A percentile compares a stretch with the other conserved stretches of the same genome.
phyloP scores from a whole-genome alignment of 2,329 filamentous ascomycete species.

The Pseudogymnoascus sp. region DNA sequence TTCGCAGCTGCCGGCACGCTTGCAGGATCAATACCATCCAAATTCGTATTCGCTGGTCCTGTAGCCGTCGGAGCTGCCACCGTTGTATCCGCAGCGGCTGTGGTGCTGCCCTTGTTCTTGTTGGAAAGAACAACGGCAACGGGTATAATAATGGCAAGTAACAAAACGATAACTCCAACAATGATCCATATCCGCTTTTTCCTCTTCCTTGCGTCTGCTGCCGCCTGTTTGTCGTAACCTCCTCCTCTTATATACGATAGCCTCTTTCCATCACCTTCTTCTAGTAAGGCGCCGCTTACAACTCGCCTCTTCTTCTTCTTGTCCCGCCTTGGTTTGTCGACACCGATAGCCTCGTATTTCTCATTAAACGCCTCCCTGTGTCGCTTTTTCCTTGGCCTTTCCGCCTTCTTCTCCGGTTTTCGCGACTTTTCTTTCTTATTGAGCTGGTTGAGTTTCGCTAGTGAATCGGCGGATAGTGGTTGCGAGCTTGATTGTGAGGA shows the following conservation, averaged over 20 bases:
- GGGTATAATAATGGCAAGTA: slow-evolving; percentile 60
- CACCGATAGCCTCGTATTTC: slow-evolving; percentile 16
- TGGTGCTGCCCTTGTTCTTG: slow-evolving; percentile 39
- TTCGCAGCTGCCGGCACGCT: slow-evolving; percentile 58
- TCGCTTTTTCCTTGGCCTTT: slow-evolving; percentile 17
- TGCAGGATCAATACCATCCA: slow-evolving; percentile 32
- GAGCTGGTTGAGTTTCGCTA: slow-evolving; percentile 25
- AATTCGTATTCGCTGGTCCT: slow-evolving; percentile 34
- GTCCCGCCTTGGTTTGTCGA: slow-evolving; percentile 22
- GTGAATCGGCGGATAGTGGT: slow-evolving; percentile 25
- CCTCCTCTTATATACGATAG: slow-evolving; percentile 44
- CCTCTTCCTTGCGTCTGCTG: slow-evolving; percentile 41
- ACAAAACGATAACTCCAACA: slow-evolving; percentile 42
- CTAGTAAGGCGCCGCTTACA: slow-evolving; percentile 62
- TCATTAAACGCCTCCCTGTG: slow-evolving; percentile 21
- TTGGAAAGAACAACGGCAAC: slow-evolving; percentile 59
- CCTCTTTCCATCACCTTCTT: slow-evolving; percentile 54
- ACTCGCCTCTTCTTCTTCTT: slow-evolving; percentile 47
- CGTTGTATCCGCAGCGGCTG: slow-evolving; percentile 7
- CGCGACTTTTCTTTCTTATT: slow-evolving; percentile 16
- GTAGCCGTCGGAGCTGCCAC: slow-evolving; percentile 16
- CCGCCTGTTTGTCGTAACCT: slow-evolving; percentile 33
- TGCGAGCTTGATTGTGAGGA: slow-evolving; percentile 23
- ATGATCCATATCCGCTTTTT: slow-evolving; percentile 58
- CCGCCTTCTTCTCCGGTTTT: slow-evolving; percentile 13